Conservation (phyloP, 768 basidiomycete genomes). For the Suillus fuscotomentosus region DNA sequence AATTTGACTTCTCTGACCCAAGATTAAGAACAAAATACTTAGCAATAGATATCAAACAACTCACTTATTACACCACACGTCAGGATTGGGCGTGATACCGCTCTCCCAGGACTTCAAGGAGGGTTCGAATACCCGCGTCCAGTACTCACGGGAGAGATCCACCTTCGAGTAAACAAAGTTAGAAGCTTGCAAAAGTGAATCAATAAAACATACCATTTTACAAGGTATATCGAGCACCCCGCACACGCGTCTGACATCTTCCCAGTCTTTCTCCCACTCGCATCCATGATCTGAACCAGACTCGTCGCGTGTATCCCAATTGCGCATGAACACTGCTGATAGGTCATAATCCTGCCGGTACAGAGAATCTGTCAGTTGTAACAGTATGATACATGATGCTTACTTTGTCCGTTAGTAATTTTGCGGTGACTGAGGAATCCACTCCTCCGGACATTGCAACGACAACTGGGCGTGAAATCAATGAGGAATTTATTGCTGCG, state of each 20-base stretch:
- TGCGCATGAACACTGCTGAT: slow-evolving; percentile 92
- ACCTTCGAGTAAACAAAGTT: slow-evolving; percentile 43
- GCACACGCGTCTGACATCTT: slow-evolving; percentile 84
- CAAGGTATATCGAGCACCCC: slow-evolving; percentile 70
- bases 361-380: neutral
- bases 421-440: slow-evolving; percentile 89
- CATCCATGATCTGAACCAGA: slow-evolving; percentile 78
- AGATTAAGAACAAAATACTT: slow-evolving; percentile 3
- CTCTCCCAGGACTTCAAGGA: slow-evolving; percentile 73
- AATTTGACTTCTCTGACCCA: slow-evolving; percentile 82
- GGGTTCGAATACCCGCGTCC: slow-evolving; percentile 89
- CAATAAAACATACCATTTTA: slow-evolving; percentile 48
- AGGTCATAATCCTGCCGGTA: slow-evolving; percentile 68
- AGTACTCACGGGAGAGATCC: slow-evolving; percentile 89
- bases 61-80: slow-evolving; percentile 88
- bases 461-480: slow-evolving; percentile 51
- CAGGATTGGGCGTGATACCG: slow-evolving; percentile 89
- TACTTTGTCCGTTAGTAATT: slow-evolving; percentile 68
- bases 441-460: slow-evolving; percentile 96
- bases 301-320: slow-evolving; percentile 91
- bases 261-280: slow-evolving; percentile 96
- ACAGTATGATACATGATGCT: slow-evolving; percentile 7
- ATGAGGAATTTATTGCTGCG: neutral
- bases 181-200: neutral
- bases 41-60: slow-evolving; percentile 3